Base-by-base conservation (phyloP, 306 rosid species). In the Macrotyloma uniflorum region DNA sequence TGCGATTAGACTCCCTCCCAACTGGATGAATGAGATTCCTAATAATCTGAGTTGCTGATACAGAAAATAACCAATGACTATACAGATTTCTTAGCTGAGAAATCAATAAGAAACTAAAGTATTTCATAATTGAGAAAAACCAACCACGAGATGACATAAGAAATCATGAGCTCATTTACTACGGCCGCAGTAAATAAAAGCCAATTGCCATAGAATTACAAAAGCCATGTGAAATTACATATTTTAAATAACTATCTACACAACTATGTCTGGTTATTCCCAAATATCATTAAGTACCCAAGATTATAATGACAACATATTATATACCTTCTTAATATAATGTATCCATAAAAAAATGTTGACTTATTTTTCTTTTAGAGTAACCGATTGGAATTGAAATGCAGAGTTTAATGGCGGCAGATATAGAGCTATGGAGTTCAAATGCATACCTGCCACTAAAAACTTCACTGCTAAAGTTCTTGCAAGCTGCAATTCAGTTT, bases 401-500 rank as follows among this genome's bases (percentile, higher is more conserved):
- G 14, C 15, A 23, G 35, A n/a, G 36, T 64, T 51, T 10, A 65
- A 49, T 22, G 51, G 28, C 42, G 18, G 42, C 50, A 32, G 23
- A 18, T 8, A 46, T 20, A 66, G 19, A 72, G 71, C 43, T 36
- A 67, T 12, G 11, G 36, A 43, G 57, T 18, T 22, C 5, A 55
- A 36, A 69, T 9, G 32, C 79, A 24, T 86, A 89, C 93, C 90
- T 73, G 68, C 80, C 35, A 20, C 58, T 55, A 85, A 5, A 53
- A 61, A 9, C 72, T 89, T 86, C 55, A 57, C 12, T 28, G 46
- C 7, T 66, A 83, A 10, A 36, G 80, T 38, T 82, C 75, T 84
- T 61, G 85, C 89, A 78, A 82, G 68, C 63, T 74, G 78, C 12
- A 89, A 7, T 62, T 89, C 87, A 6, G 80, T 71, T 83, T 75